These are phyloP conservation scores for Phytophthora cactorum DNA, from an alignment of 352 stramenopile genomes.

Conservation along the genomic window DNA sequence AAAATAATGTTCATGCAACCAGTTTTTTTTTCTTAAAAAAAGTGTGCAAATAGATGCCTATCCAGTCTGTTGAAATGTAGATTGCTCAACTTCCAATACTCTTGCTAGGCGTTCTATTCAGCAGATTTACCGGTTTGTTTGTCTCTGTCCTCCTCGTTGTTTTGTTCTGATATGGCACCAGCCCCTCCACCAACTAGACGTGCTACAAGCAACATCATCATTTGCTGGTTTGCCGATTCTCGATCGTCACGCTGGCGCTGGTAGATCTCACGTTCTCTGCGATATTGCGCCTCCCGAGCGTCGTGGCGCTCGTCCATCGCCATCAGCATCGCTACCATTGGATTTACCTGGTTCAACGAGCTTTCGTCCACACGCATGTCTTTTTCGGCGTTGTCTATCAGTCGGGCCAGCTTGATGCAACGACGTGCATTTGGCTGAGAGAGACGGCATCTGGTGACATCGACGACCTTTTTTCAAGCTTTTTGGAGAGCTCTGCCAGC, in stretches of 20 bases:
- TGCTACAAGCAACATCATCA: not conserved
- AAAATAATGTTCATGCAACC: too few relatives aligned
- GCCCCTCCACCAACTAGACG: not conserved
- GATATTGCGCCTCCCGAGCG: not conserved
- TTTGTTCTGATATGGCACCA: not conserved
- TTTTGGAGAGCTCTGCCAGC: not conserved
- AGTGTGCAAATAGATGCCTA: not conserved
- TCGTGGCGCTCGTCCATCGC: not conserved
- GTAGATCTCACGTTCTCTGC: not conserved
- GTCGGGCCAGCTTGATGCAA: not conserved
- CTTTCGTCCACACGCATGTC: not conserved
- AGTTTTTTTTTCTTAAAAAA: not conserved
- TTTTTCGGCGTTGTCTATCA: not conserved
- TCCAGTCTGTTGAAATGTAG: too few relatives aligned
- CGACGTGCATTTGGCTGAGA: not conserved
- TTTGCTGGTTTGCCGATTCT: not conserved
- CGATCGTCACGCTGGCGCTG: not conserved
- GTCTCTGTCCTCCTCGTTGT: not conserved
- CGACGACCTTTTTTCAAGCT: not conserved
- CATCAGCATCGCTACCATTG: not conserved
- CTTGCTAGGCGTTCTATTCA: not conserved
- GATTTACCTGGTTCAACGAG: not conserved
- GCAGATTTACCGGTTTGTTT: not conserved
- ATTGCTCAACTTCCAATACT: too few relatives aligned
- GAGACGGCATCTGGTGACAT: not conserved